Conservation (phyloP, 2,329 filamentous ascomycete species). For the Ascochyta lentis region DNA sequence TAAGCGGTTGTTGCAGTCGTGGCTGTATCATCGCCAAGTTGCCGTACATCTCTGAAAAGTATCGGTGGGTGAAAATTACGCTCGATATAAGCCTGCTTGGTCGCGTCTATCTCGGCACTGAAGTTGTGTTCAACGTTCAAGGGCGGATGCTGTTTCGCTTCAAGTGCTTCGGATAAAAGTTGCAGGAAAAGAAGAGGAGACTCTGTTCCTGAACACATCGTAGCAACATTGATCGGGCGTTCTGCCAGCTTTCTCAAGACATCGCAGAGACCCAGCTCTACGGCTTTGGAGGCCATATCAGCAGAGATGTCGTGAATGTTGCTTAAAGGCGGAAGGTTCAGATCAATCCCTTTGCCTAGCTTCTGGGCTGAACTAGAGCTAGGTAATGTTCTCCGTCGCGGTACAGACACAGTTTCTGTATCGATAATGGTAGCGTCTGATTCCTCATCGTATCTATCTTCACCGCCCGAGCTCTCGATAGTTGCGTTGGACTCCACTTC, state of each 20-base stretch:
- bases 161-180: slow-evolving; percentile 53
- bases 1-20: slow-evolving; percentile 68
- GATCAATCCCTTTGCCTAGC: slow-evolving; percentile 36
- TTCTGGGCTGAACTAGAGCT: background rate
- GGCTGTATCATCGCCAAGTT: slow-evolving; percentile 55
- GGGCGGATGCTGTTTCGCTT: slow-evolving; percentile 9
- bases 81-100: slow-evolving; percentile 58
- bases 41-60: slow-evolving; percentile 55
- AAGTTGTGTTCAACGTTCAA: slow-evolving; percentile 50
- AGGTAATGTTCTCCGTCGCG: background rate
- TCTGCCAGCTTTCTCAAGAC: slow-evolving; percentile 45
- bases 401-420: background rate
- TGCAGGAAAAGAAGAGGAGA: slow-evolving; percentile 72
- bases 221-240: slow-evolving; percentile 64
- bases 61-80: slow-evolving; percentile 52
- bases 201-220: slow-evolving; percentile 81
- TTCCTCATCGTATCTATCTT: background rate
- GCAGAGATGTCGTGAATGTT: slow-evolving; percentile 58
- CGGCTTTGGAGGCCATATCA: slow-evolving; percentile 54
- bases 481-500: slow-evolving; percentile 6
- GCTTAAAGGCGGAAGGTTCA: slow-evolving; percentile 54
- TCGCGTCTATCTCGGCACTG: slow-evolving; percentile 55
- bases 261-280: slow-evolving; percentile 41
- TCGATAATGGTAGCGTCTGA: background rate
- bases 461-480: background rate